Base-by-base conservation (phyloP, 257 asterid species). In the Penstemon eatonii region DNA sequence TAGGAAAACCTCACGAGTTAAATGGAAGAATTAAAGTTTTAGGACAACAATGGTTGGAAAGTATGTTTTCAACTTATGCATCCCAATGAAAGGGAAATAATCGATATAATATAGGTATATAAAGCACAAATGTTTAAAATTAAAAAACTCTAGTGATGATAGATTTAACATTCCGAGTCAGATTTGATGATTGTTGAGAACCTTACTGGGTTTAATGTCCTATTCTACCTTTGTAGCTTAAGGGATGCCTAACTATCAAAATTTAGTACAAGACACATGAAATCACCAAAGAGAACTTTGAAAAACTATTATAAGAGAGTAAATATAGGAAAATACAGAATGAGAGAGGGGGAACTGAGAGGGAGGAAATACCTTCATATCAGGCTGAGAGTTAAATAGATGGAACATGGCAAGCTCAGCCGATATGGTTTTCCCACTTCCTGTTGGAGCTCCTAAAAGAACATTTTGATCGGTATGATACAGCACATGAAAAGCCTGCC, bases 391-490 rank as follows among this genome's bases (percentile, higher is more conserved):
- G 63, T 83, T 85, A 66, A 90, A 90, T 60, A 93, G 81, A 81
- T 90, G 96, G 59, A 93, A 96, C 96, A 93, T 88, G 70, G 99
- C 97, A 84, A 93, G 97, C 86, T 93, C 99, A 52, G 99, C 99
- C 54, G 99, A 90, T 77, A 93, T 93, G 33, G 99, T 93, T 85
- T 90, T 93, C 66, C 99, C 99, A 87, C 99, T 93, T 70, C 97
- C 97, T 46, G 97, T 93, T 3, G 99, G 97, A 76, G 97, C 97
- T 80, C 99, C 99, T 56, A 90, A 85, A 67, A 93, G 99, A 77
- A 90, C 93, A 87, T 90, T 93, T 68, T 91, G 89, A 77, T 87
- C 89, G 13, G 96, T 82, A 79, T 93, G 99, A 81, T 90, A 93
- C 19, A 90, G 86, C 78, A 84, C 85, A 69, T 93, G 99, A 76